Conservation (phyloP, 2,329 filamentous ascomycete species). For the Pyrenophora tritici-repentis region DNA sequence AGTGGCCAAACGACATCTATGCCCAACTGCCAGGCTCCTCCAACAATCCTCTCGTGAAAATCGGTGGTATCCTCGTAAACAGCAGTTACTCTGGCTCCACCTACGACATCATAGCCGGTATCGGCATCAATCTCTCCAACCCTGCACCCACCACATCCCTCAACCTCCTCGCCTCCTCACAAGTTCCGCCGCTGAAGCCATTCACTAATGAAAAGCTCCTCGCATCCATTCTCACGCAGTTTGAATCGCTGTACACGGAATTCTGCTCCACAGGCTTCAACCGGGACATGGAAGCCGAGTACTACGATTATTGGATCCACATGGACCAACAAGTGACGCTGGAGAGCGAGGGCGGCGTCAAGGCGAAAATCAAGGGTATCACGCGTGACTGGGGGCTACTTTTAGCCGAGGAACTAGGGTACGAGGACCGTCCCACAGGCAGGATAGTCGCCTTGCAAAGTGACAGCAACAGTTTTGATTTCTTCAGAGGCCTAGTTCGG, state of each 20-base stretch:
- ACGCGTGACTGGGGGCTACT: constrained; percentile 90
- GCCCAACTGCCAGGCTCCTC: constrained; percentile 55
- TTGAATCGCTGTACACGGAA: constrained; percentile 75
- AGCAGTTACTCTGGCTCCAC: constrained; percentile 76
- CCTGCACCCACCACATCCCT: constrained; percentile 84
- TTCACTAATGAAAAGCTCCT: constrained; percentile 80
- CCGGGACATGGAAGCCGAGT: constrained; percentile 70
- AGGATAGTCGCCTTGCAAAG: constrained; percentile 85
- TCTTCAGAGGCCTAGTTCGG: constrained; percentile 85
- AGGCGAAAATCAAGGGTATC: constrained; percentile 81
- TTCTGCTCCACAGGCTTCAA: constrained; percentile 81
- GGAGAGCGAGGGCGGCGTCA: constrained; percentile 76
- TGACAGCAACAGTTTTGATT: constrained; percentile 98
- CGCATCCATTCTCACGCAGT: constrained; percentile 75
- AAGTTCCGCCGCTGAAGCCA: constrained; percentile 50
- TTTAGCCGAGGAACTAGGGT: constrained; percentile 79
- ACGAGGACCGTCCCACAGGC: constrained; percentile 74
- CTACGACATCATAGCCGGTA: constrained; percentile 83
- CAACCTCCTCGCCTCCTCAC: constrained; percentile 65
- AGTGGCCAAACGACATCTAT: constrained; percentile 95
- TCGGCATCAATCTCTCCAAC: constrained; percentile 84
- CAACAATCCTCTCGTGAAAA: constrained; percentile 73
- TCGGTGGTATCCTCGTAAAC: constrained; percentile 91
- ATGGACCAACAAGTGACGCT: constrained; percentile 68
- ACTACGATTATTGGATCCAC: constrained; percentile 75